These are phyloP conservation scores for Hibiscus tridactylites DNA, from an alignment of 345 rosid genomes.

Conservation along the genomic window DNA sequence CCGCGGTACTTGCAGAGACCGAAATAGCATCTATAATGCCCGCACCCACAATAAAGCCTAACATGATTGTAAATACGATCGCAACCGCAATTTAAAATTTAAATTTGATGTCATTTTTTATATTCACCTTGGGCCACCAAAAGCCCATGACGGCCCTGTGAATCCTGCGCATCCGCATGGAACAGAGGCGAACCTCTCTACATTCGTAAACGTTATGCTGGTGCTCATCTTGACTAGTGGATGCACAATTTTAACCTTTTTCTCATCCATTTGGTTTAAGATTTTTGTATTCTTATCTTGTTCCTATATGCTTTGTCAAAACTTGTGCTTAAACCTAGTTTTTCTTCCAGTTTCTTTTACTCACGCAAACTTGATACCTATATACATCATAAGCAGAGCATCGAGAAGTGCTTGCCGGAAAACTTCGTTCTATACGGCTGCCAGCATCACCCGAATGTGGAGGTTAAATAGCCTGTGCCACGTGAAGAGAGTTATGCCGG, in stretches of 20 bases:
- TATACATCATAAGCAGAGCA: neutral
- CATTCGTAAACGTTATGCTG: conserved; percentile 35
- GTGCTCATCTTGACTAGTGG: conserved; percentile 39
- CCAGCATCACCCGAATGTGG: neutral
- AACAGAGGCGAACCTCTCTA: conserved; percentile 53
- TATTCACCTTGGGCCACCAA: no score
- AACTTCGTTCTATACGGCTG: neutral
- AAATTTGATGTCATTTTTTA: no score
- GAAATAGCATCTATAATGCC: no score
- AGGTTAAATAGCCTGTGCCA: no score
- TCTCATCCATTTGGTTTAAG: conserved; percentile 61
- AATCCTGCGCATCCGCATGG: conserved; percentile 19
- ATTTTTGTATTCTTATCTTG: conserved; percentile 53
- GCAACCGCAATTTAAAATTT: no score
- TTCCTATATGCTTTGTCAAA: conserved; percentile 34
- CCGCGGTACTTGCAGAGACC: no score
- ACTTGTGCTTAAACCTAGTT: conserved; percentile 2
- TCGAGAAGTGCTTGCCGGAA: neutral
- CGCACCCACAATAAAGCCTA: no score
- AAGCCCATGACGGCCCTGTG: no score
- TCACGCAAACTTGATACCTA: neutral
- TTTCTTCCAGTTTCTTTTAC: neutral
- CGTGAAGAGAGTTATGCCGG: no score
- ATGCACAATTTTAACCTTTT: conserved; percentile 33
- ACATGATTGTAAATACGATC: no score